These are phyloP conservation scores for Phytophthora megakarya DNA, from an alignment of 352 stramenopile species.

Conservation along the genomic window DNA sequence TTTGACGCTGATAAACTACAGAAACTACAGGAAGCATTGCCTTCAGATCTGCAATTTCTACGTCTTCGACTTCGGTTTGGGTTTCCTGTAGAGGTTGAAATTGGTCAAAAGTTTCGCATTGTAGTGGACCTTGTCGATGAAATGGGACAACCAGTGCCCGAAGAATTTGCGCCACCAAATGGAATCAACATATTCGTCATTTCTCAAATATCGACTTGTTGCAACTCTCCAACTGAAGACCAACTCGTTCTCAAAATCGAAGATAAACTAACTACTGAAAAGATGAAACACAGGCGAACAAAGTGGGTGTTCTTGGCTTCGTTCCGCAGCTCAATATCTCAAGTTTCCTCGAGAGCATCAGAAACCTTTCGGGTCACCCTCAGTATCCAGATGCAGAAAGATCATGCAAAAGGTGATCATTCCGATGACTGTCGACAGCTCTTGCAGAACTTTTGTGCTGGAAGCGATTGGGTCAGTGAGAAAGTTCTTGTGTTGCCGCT, in stretches of 20 bases:
- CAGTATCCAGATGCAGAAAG: constrained; percentile 17
- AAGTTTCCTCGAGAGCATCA: neutral
- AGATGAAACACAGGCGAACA: neutral
- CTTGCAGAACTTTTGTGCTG: constrained; percentile 45
- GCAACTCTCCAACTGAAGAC: neutral
- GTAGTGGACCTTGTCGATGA: constrained; percentile 60
- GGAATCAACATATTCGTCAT: constrained; percentile 4
- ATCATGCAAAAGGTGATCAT: neutral
- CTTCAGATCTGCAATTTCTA: constrained; percentile 33
- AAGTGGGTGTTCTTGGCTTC: constrained; percentile 18
- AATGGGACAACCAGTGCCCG: constrained; percentile 44
- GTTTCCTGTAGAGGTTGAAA: constrained; percentile 24
- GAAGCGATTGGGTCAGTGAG: constrained; percentile 35
- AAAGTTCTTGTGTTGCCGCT: constrained; percentile 48
- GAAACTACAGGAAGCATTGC: constrained; percentile 16
- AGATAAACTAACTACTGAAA: neutral
- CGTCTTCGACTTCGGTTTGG: constrained; percentile 59
- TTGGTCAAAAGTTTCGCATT: constrained; percentile 40
- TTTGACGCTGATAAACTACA: constrained; percentile 24
- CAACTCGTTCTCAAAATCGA: constrained; percentile 18
- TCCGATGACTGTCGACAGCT: constrained; percentile 7
- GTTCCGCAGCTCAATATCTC: neutral
- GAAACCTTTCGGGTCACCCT: too few relatives aligned
- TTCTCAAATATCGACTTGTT: too few relatives aligned
- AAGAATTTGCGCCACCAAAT: neutral